Evolutionary conservation across 2,329 filamentous ascomycete genomes (phyloP), one percentile per base, ranked within the genome.

Genomic region (Botrytis medusae): DNA sequence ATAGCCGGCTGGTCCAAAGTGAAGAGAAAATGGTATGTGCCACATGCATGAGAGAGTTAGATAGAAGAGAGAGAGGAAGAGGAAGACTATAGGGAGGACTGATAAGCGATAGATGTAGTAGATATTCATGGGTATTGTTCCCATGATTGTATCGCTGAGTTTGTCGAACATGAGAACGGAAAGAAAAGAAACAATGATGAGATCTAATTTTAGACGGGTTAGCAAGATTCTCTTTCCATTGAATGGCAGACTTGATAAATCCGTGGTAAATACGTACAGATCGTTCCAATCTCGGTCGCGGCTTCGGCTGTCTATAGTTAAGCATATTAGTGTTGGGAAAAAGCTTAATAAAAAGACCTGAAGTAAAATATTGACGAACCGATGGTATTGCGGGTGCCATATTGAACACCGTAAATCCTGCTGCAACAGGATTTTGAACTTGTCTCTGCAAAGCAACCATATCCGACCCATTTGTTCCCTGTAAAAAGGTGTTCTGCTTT

Each of bases 261-360:
- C 9, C 32, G 10, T 57, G 44, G 16, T 25, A n/a, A 10, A 37
- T 34, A 61, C 75, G 40, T 72, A 76, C 74, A 76, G 40, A 77
- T 77, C 10, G 76, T 76, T 3, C 76, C 74, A n/a, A 77, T 76
- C 64, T 76, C 74, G 25, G 74, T 77, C 18, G 76, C 75, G 2
- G 76, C 76, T 61, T 76, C 76, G 18, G 74, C 74, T 12, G 72
- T 77, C 29, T 68, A 42, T 14, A 62, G 4, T n/a, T 14, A n/a
- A n/a, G 34, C 14, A 42, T 9, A 25, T 62, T 42, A 62, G 60
- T n/a, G 6, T 40, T n/a, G 60, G n/a, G n/a, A 40, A 8, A 16
- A n/a, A 1, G 2, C 2, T n/a, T 16, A 62, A 62, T 22, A 42
- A n/a, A 25, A 61, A 61, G 34, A 25, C 1, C 25, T 18, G 34